Percentiles rank a stretch among this genome's conserved stretches.
Conservation (phyloP, 805 yeast genomes). For the Phaffomyces opuntiae region DNA sequence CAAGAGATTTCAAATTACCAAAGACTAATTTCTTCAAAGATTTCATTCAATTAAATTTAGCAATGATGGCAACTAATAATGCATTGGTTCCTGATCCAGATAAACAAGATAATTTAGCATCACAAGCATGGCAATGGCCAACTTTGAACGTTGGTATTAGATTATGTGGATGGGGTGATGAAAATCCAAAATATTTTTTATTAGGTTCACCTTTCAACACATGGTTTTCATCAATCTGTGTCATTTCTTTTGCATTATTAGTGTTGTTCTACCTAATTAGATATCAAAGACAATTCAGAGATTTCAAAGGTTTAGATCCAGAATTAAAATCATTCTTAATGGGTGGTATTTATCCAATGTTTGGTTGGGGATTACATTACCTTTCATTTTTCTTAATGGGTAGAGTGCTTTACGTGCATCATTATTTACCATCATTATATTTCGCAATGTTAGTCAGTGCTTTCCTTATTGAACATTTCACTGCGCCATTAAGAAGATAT, state of each 20-base stretch:
- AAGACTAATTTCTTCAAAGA: conserved; percentile 72
- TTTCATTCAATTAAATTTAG: conserved; percentile 66
- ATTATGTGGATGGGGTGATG: conserved; percentile 65
- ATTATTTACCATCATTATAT: conserved; percentile 77
- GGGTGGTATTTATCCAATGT: conserved; percentile 73
- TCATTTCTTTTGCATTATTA: conserved; percentile 43
- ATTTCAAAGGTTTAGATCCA: conserved; percentile 40
- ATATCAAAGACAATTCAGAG: conserved; percentile 77
- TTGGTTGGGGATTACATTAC: conserved; percentile 77
- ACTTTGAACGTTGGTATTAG: conserved; percentile 69
- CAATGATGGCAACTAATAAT: conserved; percentile 84
- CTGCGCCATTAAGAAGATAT: conserved; percentile 18
- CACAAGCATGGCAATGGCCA: conserved; percentile 87
- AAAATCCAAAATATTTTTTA: conserved; percentile 53
- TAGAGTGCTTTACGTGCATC: conserved; percentile 82
- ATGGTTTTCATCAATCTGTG: conserved; percentile 61
- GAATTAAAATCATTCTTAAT: conserved; percentile 48
- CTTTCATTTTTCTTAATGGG: conserved; percentile 76
- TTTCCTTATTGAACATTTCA: conserved; percentile 42
- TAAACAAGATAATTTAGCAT: conserved; percentile 63
- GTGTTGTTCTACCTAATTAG: conserved; percentile 33
- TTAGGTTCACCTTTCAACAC: conserved; percentile 76
- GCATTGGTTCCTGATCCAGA: conserved; percentile 76
- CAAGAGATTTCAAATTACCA: conserved; percentile 59
- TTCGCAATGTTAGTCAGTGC: conserved; percentile 58